A percentile compares a stretch with the other conserved stretches of the same genome.
Evolutionary conservation across 306 rosid species (phyloP).

Genomic region (Biancaea sappan): DNA sequence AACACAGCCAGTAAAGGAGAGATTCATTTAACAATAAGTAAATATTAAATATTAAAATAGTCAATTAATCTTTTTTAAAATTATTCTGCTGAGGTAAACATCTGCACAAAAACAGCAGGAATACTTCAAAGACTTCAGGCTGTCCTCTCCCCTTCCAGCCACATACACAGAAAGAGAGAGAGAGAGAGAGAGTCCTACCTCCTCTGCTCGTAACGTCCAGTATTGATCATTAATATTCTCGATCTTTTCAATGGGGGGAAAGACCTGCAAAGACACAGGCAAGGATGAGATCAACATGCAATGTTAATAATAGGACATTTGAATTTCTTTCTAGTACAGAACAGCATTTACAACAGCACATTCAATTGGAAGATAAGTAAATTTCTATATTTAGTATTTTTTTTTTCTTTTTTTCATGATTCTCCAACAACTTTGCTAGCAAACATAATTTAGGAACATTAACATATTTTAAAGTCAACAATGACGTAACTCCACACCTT

Average conservation of each 20-base stretch:
- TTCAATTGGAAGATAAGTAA: background rate
- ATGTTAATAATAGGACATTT: background rate
- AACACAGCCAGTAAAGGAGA: background rate
- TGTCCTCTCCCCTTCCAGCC: background rate
- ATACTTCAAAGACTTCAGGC: background rate
- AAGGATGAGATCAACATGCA: conserved; percentile 17
- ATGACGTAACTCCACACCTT: conserved; percentile 54
- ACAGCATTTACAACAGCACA: conserved; percentile 24
- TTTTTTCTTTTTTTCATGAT: background rate
- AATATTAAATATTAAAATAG: background rate
- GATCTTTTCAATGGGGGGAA: conserved; percentile 81
- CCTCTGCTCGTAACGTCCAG: conserved; percentile 95
- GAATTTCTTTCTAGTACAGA: background rate
- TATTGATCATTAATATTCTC: conserved; percentile 89
- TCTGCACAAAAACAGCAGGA: conserved; percentile 28
- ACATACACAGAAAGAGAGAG: too few relatives aligned
- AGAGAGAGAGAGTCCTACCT: conserved; percentile 53
- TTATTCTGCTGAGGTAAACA: background rate
- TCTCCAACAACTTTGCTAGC: background rate
- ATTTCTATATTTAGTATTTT: background rate
- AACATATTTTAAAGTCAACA: conserved; percentile 31
- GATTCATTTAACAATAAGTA: conserved; percentile 4
- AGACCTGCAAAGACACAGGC: conserved; percentile 63
- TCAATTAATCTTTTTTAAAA: background rate
- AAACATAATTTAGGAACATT: background rate